phyloP scores from a whole-genome alignment of 441 rosid species.

The Manihot esculenta region DNA sequence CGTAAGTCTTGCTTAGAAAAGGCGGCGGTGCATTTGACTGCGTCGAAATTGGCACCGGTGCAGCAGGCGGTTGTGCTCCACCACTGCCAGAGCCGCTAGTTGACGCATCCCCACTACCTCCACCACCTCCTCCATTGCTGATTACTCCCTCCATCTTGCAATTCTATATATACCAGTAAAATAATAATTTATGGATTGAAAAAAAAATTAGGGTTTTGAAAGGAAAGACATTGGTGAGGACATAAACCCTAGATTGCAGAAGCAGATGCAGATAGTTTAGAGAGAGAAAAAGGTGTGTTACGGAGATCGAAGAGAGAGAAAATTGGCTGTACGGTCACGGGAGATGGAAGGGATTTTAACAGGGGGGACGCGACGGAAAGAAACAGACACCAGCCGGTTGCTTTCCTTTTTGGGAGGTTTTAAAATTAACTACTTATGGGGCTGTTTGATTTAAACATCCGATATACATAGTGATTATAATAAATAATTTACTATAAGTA shows the following conservation, averaged over 20 bases:
- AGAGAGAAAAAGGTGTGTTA: not conserved
- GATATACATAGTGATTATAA: too few species aligned
- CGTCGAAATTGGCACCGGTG: slow-evolving; percentile 51
- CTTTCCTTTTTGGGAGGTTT: not conserved
- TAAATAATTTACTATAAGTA: too few species aligned
- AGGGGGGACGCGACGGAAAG: not conserved
- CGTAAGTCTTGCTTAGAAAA: slow-evolving; percentile 84
- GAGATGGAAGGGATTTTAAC: not conserved
- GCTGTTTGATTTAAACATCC: too few species aligned
- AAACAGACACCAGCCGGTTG: slow-evolving; percentile 16
- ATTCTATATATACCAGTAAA: not conserved
- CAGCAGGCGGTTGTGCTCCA: slow-evolving; percentile 18
- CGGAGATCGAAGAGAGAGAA: not conserved
- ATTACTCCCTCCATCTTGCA: slow-evolving; percentile 40
- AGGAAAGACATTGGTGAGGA: not conserved
- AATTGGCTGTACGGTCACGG: slow-evolving; percentile 23
- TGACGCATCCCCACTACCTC: slow-evolving; percentile 33
- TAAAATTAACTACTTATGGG: too few species aligned
- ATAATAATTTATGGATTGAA: not conserved
- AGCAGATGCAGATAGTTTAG: not conserved
- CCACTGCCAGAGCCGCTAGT: slow-evolving; percentile 31
- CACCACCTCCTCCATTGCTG: slow-evolving; percentile 20
- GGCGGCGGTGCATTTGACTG: slow-evolving; percentile 77
- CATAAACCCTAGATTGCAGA: slow-evolving; percentile 21
- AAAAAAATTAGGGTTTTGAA: slow-evolving; percentile 19